phyloP scores from a whole-genome alignment of 2,329 filamentous ascomycete species.

The Claviceps cyperi region DNA sequence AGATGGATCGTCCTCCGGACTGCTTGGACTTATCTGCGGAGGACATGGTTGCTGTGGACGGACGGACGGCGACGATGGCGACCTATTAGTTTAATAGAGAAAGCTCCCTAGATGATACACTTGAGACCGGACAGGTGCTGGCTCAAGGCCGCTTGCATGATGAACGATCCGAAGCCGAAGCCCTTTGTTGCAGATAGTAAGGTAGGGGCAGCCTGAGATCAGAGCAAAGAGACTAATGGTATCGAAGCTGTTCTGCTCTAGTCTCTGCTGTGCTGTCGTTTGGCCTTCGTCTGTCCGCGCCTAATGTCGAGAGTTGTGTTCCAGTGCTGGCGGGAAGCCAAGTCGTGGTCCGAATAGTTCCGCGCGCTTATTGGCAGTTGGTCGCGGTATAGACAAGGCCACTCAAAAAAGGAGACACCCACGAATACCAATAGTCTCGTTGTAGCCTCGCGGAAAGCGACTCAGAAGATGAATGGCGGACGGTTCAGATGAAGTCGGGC shows the following conservation, averaged over 20 bases:
- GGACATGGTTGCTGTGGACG: conserved; percentile 30
- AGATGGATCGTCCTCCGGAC: conserved; percentile 65
- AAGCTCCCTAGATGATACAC: conserved; percentile 16
- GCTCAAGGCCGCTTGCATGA: conserved; percentile 27
- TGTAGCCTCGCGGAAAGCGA: background rate
- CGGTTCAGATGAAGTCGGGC: background rate
- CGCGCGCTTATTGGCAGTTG: background rate
- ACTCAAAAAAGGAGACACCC: background rate
- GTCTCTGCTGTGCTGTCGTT: background rate
- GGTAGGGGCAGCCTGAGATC: conserved; percentile 2
- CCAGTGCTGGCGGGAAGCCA: background rate
- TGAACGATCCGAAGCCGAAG: conserved; percentile 11
- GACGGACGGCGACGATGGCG: background rate
- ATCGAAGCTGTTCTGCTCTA: background rate
- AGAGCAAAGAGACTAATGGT: background rate
- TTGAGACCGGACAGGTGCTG: conserved; percentile 20
- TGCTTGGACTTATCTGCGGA: conserved; percentile 67
- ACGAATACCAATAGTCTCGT: background rate
- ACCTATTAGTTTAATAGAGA: background rate
- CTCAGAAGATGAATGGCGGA: background rate
- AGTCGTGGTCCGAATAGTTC: background rate
- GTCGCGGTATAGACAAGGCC: background rate
- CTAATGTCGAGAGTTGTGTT: background rate
- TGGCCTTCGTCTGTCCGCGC: background rate
- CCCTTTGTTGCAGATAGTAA: conserved; percentile 5